These are phyloP conservation scores for Wickerhamomyces xylosicus DNA, from an alignment of 805 yeast genomes.

Conservation along the genomic window DNA sequence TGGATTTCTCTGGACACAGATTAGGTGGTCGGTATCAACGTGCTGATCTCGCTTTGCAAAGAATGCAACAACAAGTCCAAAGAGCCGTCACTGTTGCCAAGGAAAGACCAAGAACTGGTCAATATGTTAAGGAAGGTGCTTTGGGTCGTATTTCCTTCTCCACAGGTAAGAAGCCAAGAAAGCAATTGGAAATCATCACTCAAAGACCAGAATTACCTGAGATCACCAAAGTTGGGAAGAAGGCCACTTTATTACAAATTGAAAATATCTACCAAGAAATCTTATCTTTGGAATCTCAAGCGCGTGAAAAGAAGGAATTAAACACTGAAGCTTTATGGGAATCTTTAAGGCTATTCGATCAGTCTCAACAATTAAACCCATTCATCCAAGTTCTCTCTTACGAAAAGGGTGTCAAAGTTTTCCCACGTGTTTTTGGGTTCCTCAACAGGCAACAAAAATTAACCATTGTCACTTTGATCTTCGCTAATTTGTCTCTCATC, in stretches of 20 bases:
- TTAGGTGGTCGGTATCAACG: conserved; percentile 76
- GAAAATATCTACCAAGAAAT: conserved; percentile 74
- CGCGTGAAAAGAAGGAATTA: conserved; percentile 44
- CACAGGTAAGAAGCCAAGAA: conserved; percentile 79
- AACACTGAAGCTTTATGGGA: conserved; percentile 57
- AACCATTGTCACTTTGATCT: conserved; percentile 65
- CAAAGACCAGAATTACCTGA: conserved; percentile 33
- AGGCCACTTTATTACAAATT: conserved; percentile 52
- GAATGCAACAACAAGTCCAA: conserved; percentile 97
- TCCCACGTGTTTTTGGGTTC: conserved; percentile 83
- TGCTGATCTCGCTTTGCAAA: conserved; percentile 84
- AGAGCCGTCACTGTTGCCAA: conserved; percentile 93
- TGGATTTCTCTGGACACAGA: conserved; percentile 86
- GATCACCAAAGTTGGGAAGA: conserved; percentile 25
- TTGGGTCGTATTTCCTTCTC: conserved; percentile 78
- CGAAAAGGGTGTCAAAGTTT: conserved; percentile 80
- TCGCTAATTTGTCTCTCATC: conserved; percentile 71
- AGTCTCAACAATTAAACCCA: conserved; percentile 41
- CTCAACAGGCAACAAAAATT: conserved; percentile 66
- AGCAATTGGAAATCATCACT: conserved; percentile 58
- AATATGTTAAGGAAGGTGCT: conserved; percentile 71
- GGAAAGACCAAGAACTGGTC: conserved; percentile 60
- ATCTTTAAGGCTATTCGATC: conserved; percentile 62
- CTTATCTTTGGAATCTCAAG: conserved; percentile 67
- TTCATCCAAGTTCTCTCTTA: conserved; percentile 75